Base-by-base conservation (phyloP, 371 early-diverging fungal species). In the Apophysomyces sp. region DNA sequence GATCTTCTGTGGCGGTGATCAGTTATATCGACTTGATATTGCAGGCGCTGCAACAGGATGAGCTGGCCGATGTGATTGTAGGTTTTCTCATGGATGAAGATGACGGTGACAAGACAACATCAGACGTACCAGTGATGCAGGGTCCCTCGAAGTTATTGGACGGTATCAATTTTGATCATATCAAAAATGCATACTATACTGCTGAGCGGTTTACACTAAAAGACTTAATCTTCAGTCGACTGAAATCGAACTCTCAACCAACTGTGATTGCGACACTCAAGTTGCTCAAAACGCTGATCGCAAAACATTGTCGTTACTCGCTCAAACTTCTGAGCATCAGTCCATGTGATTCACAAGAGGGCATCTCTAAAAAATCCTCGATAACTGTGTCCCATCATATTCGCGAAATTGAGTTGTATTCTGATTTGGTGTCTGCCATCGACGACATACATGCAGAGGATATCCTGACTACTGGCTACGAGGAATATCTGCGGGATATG, bases 1-100 rank as follows among this genome's bases (percentile, higher is more conserved):
- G 96, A 0, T 93, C 94, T 52, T 89, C 94, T 1, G 93, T 94
- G 0, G 92, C 96, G 0, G 90, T 92, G 2, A 88, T 98, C 60
- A 91, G 87, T 60, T 98, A 98, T 63, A 83, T 97, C 37, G 92
- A 92, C 57, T 68, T 89, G 56, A 92, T 96, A 60, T 66, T 95
- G 6, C 89, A 89, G 39, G 83, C 85, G 0, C 69, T 94, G 15
- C 82, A 86, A 32, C 92, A 94, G 62, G 89, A 90, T 26, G 86
- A 88, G 28, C 71, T 96, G 53, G 85, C 90, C 9, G 83, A 87
- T 32, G 66, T 91, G 1, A 79, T 96, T 8, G 83, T 91, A 32
- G 84, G 88, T 0, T 94, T 92, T 67, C 61, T 94, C 34, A 81
- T 95, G 74, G 88, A 83, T 24, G 84, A 83, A n/a, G 89, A 90